A percentile compares a stretch with the other conserved stretches of the same genome.
phyloP scores from a whole-genome alignment of 805 yeast species.

The Ogataea saltuana region DNA sequence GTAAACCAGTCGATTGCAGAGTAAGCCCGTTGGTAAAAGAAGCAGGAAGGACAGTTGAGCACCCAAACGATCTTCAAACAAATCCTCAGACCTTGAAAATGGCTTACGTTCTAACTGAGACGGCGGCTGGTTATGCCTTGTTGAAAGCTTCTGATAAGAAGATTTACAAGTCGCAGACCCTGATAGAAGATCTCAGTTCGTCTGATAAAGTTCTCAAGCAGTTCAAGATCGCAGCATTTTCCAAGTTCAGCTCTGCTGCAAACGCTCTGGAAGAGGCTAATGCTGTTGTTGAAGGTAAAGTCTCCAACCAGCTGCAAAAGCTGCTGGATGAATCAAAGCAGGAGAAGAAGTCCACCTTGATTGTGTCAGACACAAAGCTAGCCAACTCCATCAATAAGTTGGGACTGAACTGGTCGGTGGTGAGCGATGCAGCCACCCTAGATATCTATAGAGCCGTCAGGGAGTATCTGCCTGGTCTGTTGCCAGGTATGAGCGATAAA shows the following conservation, averaged over 20 bases:
- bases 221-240: constrained; percentile 92
- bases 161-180: constrained; percentile 78
- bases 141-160: constrained; percentile 97
- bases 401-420: constrained; percentile 82
- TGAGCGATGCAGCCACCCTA: constrained; percentile 91
- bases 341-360: constrained; percentile 81
- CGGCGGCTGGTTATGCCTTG: constrained; percentile 98
- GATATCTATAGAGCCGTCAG: constrained; percentile 95
- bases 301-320: constrained; percentile 76
- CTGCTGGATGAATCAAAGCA: constrained; percentile 73
- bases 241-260: constrained; percentile 92
- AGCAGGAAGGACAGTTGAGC: too few species aligned
- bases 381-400: constrained; percentile 96
- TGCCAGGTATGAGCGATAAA: constrained; percentile 87
- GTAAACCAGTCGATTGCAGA: too few species aligned
- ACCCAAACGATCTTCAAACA: background rate
- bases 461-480: constrained; percentile 88
- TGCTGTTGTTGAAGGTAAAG: constrained; percentile 90
- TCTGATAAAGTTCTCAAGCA: constrained; percentile 85
- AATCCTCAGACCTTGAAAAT: constrained; percentile 36
- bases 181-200: constrained; percentile 74
- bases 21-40: too few species aligned
- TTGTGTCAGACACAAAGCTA: constrained; percentile 92
- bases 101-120: constrained; percentile 94
- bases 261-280: constrained; percentile 95